Conservation (phyloP, 345 rosid genomes). For the Lumnitzera littorea region DNA sequence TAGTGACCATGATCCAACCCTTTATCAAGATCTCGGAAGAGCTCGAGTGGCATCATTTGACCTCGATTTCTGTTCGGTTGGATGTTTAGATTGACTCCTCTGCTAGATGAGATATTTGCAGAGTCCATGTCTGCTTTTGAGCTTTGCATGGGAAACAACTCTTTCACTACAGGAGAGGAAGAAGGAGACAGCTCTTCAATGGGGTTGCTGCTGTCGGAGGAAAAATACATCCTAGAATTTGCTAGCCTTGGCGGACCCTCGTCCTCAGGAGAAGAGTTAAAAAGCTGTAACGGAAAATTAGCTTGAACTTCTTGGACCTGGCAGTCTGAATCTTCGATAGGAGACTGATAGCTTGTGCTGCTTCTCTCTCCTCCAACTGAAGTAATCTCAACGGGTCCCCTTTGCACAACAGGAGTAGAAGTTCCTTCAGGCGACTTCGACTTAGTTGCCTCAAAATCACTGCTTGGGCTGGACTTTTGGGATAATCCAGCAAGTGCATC, state of each 20-base stretch:
- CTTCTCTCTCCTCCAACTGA: constrained; percentile 57
- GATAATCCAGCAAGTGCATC: constrained; percentile 48
- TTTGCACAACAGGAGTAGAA: constrained; percentile 27
- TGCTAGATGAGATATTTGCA: constrained; percentile 30
- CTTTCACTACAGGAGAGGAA: constrained; percentile 69
- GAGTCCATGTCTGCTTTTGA: constrained; percentile 45
- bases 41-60: constrained; percentile 51
- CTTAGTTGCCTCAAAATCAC: constrained; percentile 57
- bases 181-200: constrained; percentile 67
- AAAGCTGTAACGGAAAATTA: constrained; percentile 67
- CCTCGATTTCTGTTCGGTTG: constrained; percentile 31
- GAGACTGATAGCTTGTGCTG: constrained; percentile 66
- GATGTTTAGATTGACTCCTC: constrained; percentile 31
- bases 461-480: constrained; percentile 54
- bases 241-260: constrained; percentile 61
- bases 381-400: constrained; percentile 35
- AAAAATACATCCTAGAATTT: constrained; percentile 71
- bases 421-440: constrained; percentile 31
- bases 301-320: constrained; percentile 47
- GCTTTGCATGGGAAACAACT: constrained; percentile 67
- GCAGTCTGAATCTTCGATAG: constrained; percentile 61
- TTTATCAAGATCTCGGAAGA: constrained; percentile 50
- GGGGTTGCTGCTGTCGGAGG: constrained; percentile 89
- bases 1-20: constrained; percentile 32
- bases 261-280: constrained; percentile 66